These are phyloP conservation scores for Mucuna pruriens DNA, from an alignment of 306 rosid species.

Conservation along the genomic window DNA sequence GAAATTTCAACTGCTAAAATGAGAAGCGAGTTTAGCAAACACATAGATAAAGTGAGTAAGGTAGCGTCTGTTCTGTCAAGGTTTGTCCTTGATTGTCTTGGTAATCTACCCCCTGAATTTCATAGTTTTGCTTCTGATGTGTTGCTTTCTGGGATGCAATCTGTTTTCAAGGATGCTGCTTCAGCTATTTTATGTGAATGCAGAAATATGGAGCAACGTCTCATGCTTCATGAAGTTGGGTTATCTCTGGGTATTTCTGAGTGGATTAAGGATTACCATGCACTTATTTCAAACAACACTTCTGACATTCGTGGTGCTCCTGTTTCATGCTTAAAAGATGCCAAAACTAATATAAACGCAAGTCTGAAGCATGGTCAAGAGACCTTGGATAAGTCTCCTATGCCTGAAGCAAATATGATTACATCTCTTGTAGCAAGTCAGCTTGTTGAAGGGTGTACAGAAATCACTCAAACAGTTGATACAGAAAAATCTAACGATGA, in stretches of 20 bases:
- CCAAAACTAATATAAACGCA: constrained; percentile 33
- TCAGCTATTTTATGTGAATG: constrained; percentile 76
- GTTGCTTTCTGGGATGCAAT: constrained; percentile 79
- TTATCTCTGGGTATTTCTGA: constrained; percentile 73
- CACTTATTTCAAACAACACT: constrained; percentile 49
- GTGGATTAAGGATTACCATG: constrained; percentile 78
- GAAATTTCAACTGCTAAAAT: constrained; percentile 47
- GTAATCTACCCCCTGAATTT: constrained; percentile 74
- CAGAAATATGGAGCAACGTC: constrained; percentile 64
- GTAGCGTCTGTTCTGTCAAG: constrained; percentile 60
- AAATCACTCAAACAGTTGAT: constrained; percentile 32
- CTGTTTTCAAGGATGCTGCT: constrained; percentile 73
- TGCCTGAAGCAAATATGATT: constrained; percentile 47
- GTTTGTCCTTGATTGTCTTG: constrained; percentile 79
- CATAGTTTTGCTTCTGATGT: constrained; percentile 71
- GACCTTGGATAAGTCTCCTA: constrained; percentile 36
- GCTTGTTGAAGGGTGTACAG: constrained; percentile 35
- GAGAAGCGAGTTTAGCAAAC: constrained; percentile 47
- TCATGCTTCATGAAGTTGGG: constrained; percentile 93
- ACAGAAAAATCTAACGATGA: constrained; percentile 42
- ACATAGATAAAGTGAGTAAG: constrained; percentile 46
- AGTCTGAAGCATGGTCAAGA: constrained; percentile 43
- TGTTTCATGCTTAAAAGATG: constrained; percentile 47
- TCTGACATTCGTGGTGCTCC: constrained; percentile 38
- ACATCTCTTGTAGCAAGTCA: constrained; percentile 30